Evolutionary conservation across 257 asterid species (phyloP).

Genomic region (Dorcoceras hygrometricum): DNA sequence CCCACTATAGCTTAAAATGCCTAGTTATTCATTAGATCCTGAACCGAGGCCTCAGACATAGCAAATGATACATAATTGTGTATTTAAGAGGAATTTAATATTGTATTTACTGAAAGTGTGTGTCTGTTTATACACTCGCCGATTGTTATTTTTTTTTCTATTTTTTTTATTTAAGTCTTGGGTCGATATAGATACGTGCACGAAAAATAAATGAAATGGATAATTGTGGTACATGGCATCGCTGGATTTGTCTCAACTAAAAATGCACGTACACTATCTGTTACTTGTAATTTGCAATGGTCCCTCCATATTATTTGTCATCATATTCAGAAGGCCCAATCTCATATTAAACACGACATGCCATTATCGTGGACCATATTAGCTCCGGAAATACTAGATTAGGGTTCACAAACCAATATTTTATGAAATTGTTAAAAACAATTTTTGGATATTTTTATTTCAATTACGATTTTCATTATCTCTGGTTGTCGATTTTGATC

Average conservation of each 20-base stretch:
- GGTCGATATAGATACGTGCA: background rate
- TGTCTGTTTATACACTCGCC: too few species aligned
- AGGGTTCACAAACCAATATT: too few species aligned
- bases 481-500: too few species aligned
- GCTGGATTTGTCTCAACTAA: background rate
- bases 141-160: too few species aligned
- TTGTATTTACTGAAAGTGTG: too few species aligned
- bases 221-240: background rate
- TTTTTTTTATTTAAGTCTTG: too few species aligned
- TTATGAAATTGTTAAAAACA: too few species aligned
- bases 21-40: too few species aligned
- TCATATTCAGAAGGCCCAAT: constrained; percentile 3
- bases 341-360: constrained; percentile 23
- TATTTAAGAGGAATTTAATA: too few species aligned
- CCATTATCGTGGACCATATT: background rate
- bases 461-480: background rate
- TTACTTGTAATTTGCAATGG: constrained; percentile 21
- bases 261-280: constrained; percentile 8
- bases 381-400: background rate
- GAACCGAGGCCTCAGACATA: too few species aligned
- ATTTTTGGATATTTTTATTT: background rate
- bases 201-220: background rate
- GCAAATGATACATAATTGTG: too few species aligned
- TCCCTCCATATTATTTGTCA: constrained; percentile 32
- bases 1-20: too few species aligned